These are phyloP conservation scores for Plasmodium inui DNA, from an alignment of 169 alveolate species.

Conservation along the genomic window DNA sequence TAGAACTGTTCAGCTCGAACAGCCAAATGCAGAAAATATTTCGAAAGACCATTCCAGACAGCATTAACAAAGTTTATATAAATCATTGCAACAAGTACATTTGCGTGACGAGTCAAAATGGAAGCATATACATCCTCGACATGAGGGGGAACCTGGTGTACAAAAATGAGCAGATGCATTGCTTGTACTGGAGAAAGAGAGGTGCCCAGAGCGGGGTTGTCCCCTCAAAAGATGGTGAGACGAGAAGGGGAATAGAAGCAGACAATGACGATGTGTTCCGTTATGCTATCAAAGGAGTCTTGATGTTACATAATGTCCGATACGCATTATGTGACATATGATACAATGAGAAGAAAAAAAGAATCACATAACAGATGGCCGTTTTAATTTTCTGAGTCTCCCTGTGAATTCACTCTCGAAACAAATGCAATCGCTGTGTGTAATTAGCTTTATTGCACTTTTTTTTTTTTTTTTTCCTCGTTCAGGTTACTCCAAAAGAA, in stretches of 20 bases:
- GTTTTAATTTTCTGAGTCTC: background rate
- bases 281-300: background rate
- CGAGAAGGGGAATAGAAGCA: background rate
- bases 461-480: constrained; percentile 1
- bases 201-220: background rate
- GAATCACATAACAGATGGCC: background rate
- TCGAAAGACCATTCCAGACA: constrained; percentile 41
- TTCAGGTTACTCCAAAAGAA: constrained; percentile 17
- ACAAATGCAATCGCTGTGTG: background rate
- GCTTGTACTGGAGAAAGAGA: constrained; percentile 24
- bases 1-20: constrained; percentile 45
- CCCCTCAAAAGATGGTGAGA: background rate
- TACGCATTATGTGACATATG: background rate
- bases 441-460: background rate
- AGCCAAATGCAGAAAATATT: constrained; percentile 60
- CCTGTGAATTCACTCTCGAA: background rate
- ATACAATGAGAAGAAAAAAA: background rate
- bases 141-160: constrained; percentile 42
- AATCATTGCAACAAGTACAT: constrained; percentile 32
- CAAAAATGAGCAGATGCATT: constrained; percentile 51
- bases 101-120: constrained; percentile 66
- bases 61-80: constrained; percentile 57
- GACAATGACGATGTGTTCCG: background rate
- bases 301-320: background rate
- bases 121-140: constrained; percentile 50